Evolutionary conservation across 2,329 filamentous ascomycete species (phyloP).

Genomic region (Ophiostoma sp.): DNA sequence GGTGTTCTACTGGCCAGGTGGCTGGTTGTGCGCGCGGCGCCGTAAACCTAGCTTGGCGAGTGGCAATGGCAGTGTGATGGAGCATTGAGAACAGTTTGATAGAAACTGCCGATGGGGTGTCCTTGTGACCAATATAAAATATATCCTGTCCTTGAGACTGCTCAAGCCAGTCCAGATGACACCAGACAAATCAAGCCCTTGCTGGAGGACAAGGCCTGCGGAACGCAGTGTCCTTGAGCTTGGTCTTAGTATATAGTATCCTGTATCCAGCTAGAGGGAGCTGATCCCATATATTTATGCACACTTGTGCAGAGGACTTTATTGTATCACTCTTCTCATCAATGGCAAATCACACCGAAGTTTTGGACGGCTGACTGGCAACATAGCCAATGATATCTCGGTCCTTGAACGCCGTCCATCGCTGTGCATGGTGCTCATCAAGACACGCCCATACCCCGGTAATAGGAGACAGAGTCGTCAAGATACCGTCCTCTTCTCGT

Average conservation of each 20-base stretch:
- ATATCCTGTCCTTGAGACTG: neutral
- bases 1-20: slow-evolving; percentile 1
- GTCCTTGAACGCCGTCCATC: neutral
- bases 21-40: neutral
- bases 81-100: neutral
- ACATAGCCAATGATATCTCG: neutral
- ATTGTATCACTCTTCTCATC: neutral
- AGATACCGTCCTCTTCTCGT: neutral
- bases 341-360: neutral
- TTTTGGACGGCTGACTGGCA: neutral
- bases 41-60: neutral
- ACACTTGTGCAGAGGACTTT: neutral
- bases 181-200: neutral
- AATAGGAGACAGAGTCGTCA: neutral
- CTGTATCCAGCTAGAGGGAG: too few relatives aligned
- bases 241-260: too few relatives aligned
- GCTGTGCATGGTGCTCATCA: neutral
- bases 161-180: neutral
- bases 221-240: too few relatives aligned
- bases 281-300: neutral
- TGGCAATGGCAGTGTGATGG: neutral
- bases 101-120: neutral
- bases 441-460: neutral
- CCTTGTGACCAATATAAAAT: neutral
- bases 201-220: neutral